Conservation (phyloP, 2,329 filamentous ascomycete genomes). For the Fusarium aywerte region DNA sequence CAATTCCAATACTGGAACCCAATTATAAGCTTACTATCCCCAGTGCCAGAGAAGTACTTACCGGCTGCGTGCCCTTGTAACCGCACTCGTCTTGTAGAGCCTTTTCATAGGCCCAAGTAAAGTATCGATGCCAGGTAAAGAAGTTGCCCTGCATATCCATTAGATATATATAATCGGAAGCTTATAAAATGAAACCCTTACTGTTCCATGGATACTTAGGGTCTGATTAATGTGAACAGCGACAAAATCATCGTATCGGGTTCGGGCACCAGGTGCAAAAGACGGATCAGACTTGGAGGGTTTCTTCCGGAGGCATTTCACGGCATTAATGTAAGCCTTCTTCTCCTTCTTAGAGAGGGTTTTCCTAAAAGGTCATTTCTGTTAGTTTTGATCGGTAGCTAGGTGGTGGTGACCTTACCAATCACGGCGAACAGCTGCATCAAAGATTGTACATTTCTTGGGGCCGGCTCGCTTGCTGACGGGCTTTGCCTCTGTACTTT, state of each 20-base stretch:
- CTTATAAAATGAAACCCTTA: no score
- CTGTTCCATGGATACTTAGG: slow-evolving; percentile 1
- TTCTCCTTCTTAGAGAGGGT: background rate
- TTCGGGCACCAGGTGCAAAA: slow-evolving; percentile 9
- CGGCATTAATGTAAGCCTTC: slow-evolving; percentile 3
- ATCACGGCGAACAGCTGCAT: background rate
- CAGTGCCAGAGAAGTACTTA: accelerated
- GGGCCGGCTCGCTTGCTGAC: background rate
- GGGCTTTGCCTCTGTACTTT: accelerated
- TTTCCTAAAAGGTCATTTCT: no score
- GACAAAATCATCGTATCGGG: slow-evolving; percentile 21
- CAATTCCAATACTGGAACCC: slow-evolving; percentile 11
- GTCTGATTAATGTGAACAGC: slow-evolving; percentile 20
- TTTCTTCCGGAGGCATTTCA: slow-evolving; percentile 1
- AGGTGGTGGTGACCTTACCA: no score
- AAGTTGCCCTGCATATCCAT: background rate
- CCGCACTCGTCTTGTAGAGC: slow-evolving; percentile 13
- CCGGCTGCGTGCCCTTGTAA: slow-evolving; percentile 14
- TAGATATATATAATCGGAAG: no score
- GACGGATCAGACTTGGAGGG: slow-evolving; percentile 1
- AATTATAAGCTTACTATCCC: accelerated
- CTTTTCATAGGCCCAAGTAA: slow-evolving; percentile 9
- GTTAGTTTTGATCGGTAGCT: no score
- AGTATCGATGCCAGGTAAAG: slow-evolving; percentile 21
- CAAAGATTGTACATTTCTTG: slow-evolving; percentile 5